These are phyloP conservation scores for Diplodia corticola DNA, from an alignment of 2,329 filamentous ascomycete species.

Conservation along the genomic window DNA sequence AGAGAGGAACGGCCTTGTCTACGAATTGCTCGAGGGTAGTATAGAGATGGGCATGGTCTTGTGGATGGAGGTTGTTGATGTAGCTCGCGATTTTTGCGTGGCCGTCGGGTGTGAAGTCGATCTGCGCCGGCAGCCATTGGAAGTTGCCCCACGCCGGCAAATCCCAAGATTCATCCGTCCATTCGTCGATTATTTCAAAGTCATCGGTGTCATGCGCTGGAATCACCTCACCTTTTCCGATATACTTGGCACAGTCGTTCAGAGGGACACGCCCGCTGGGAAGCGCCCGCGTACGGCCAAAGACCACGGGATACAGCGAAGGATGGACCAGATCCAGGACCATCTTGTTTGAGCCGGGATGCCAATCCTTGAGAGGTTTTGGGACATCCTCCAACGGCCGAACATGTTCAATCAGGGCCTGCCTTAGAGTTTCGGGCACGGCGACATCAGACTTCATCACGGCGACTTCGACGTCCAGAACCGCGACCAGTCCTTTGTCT, in stretches of 20 bases:
- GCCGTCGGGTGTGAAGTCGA: constrained; percentile 44
- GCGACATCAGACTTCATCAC: constrained; percentile 57
- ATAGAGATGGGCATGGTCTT: constrained; percentile 42
- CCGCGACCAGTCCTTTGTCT: constrained; percentile 43
- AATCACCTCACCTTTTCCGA: constrained; percentile 34
- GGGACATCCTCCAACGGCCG: constrained; percentile 53
- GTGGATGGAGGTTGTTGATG: constrained; percentile 57
- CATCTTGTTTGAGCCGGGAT: constrained; percentile 57
- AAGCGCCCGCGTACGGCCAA: constrained; percentile 46
- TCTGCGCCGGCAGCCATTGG: constrained; percentile 52
- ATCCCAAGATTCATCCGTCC: neutral
- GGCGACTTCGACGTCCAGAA: constrained; percentile 48
- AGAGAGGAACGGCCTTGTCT: constrained; percentile 46
- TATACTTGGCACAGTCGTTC: constrained; percentile 33
- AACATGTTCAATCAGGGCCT: constrained; percentile 48
- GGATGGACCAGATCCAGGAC: constrained; percentile 66
- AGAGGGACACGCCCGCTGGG: constrained; percentile 32
- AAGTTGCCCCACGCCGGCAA: neutral
- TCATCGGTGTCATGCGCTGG: neutral
- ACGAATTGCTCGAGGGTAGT: constrained; percentile 45
- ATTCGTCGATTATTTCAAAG: neutral
- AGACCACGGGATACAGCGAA: constrained; percentile 62
- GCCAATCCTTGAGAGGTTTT: constrained; percentile 57
- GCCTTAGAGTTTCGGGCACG: constrained; percentile 42
- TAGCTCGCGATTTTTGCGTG: constrained; percentile 50